Evolutionary conservation across 1,284 basidiomycete species (phyloP), one percentile per base, ranked within the genome.

Genomic region (Leucoagaricus sp.): DNA sequence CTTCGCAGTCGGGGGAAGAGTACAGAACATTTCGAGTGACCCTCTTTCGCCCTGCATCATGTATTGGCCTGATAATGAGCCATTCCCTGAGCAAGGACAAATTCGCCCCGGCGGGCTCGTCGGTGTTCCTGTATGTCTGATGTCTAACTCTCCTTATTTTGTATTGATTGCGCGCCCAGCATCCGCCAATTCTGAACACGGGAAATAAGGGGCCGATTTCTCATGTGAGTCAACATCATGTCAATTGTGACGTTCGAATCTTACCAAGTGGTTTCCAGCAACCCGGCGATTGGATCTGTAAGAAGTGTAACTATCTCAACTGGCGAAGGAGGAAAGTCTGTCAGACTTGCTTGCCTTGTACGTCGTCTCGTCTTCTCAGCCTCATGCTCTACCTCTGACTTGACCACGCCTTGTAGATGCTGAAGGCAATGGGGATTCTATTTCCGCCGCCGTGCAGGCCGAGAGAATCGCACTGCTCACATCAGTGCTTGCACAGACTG

Each of bases 281-380:
- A 78, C 90, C 92, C 2, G 93, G 93, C n/a, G 92, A 94, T 73
- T 94, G 93, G 92, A 79, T 91, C 57, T 94, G 93, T 72, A 77
- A 80, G 57, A 89, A 87, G 67, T 94, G 93, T 70, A 86, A 87
- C 65, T 92, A 93, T 72, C 71, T 91, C 62, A 93, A 94, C 69
- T 94, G 92, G 92, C 78, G 92, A 58, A 74, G 93, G 53, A 76
- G 92, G 49, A 91, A 92, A 70, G 91, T 94, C 54, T 94, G 92
- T 75, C 91, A 94, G 78, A 91, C 89, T 10, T 94, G 92, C 72
- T 85, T 83, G 62, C 91, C 92, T 46, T 92, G 89, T 91, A 66
- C 61, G 84, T 79, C 28, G 40, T 48, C 19, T 12, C 7, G 19
- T 17, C 49, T 52, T 58, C 55, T 38, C 57, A 55, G 57, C 49